phyloP scores from a whole-genome alignment of 352 stramenopile species.

The Globisporangium paroecandrum region DNA sequence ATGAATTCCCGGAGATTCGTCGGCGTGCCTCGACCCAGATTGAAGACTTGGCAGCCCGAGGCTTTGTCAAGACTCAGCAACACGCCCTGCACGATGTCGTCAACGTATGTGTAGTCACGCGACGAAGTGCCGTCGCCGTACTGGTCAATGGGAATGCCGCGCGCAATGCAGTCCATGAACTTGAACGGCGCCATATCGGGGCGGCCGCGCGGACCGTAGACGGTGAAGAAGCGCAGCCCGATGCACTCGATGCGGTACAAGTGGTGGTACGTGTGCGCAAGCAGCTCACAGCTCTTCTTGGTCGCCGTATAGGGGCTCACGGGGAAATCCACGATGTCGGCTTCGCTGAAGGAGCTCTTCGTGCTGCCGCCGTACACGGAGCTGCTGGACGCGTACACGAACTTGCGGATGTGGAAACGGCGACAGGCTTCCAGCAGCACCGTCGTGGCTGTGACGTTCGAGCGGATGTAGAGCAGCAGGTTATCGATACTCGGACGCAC shows the following conservation, averaged over 20 bases:
- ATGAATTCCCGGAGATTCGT: slow-evolving; percentile 95
- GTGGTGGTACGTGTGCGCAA: slow-evolving; percentile 97
- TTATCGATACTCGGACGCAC: slow-evolving; percentile 97
- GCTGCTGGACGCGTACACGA: slow-evolving; percentile 95
- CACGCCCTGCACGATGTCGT: slow-evolving; percentile 97
- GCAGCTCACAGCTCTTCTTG: slow-evolving; percentile 97
- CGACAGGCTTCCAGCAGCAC: slow-evolving; percentile 91
- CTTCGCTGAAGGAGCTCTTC: slow-evolving; percentile 89
- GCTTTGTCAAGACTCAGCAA: slow-evolving; percentile 67
- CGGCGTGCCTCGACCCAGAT: slow-evolving; percentile 93
- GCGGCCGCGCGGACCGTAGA: slow-evolving; percentile 94
- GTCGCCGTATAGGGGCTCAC: slow-evolving; percentile 96
- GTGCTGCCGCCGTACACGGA: slow-evolving; percentile 95
- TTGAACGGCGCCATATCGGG: slow-evolving; percentile 67
- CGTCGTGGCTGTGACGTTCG: slow-evolving; percentile 94
- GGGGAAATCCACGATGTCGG: slow-evolving; percentile 90
- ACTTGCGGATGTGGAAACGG: slow-evolving; percentile 89
- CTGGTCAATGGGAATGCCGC: slow-evolving; percentile 92
- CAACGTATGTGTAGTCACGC: slow-evolving; percentile 98
- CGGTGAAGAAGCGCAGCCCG: slow-evolving; percentile 98
- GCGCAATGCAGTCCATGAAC: slow-evolving; percentile 17
- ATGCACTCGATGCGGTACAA: slow-evolving; percentile 94
- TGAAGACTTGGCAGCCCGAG: slow-evolving; percentile 94
- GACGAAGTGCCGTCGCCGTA: slow-evolving; percentile 95
- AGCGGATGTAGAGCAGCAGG: slow-evolving; percentile 97